Conservation (phyloP, 2,329 filamentous ascomycete species). For the Diaporthe vaccinii region DNA sequence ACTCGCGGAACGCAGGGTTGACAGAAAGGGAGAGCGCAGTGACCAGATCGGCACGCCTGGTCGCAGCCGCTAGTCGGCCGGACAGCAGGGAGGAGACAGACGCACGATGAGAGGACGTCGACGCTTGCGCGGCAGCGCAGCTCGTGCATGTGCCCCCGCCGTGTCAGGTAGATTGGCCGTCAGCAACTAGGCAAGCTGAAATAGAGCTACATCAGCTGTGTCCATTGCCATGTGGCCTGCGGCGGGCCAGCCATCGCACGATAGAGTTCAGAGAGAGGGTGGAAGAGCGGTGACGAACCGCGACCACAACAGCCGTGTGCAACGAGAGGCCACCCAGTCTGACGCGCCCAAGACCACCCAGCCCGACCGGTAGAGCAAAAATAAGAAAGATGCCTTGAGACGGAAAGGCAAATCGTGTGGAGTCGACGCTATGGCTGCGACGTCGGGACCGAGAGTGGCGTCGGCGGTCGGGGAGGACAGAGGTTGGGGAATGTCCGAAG, state of each 20-base stretch:
- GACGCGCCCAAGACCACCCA: background rate
- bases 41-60: constrained; percentile 9
- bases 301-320: background rate
- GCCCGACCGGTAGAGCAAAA: background rate
- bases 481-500: constrained; percentile 48
- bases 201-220: background rate
- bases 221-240: background rate
- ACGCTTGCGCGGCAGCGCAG: constrained; percentile 27
- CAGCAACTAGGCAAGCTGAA: constrained; percentile 21
- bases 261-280: background rate
- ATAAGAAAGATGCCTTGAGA: background rate
- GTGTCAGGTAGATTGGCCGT: constrained; percentile 1
- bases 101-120: background rate
- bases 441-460: constrained; percentile 35
- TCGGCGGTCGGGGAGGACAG: constrained; percentile 37
- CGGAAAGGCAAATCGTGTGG: background rate
- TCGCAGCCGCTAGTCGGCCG: constrained; percentile 24
- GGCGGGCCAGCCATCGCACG: background rate
- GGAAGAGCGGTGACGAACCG: background rate
- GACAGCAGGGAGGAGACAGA: constrained; percentile 13
- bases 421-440: constrained; percentile 13
- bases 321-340: constrained; percentile 12
- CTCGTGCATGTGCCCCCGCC: background rate
- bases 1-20: background rate
- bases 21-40: background rate